Evolutionary conservation across 106 monocot species (phyloP).

Genomic region (Iris macrosiphon): DNA sequence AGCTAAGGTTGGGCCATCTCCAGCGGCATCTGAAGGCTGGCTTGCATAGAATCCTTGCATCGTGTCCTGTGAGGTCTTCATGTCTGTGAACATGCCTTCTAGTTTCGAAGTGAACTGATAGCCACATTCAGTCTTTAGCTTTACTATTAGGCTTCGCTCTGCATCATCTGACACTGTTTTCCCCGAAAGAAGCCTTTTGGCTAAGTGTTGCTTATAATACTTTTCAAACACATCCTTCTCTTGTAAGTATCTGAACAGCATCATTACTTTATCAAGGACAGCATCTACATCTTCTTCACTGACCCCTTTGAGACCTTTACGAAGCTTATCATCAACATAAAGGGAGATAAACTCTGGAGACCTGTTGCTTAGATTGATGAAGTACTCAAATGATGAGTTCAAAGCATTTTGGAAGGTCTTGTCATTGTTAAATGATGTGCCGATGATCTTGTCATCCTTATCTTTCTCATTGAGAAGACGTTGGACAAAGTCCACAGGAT

Average conservation of each 20-base stretch:
- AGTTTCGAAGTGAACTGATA: slow-evolving; percentile 72
- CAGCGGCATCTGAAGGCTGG: slow-evolving; percentile 19
- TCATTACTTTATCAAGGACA: slow-evolving; percentile 80
- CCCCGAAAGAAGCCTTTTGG: slow-evolving; percentile 62
- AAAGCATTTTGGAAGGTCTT: slow-evolving; percentile 70
- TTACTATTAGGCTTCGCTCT: slow-evolving; percentile 65
- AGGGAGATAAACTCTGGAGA: slow-evolving; percentile 70
- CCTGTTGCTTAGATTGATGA: slow-evolving; percentile 57
- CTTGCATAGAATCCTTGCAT: slow-evolving; percentile 53
- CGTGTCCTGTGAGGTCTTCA: slow-evolving; percentile 66
- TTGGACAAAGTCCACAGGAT: slow-evolving; percentile 71
- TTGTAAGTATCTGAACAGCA: slow-evolving; percentile 57
- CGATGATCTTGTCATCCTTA: slow-evolving; percentile 60
- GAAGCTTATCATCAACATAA: slow-evolving; percentile 65
- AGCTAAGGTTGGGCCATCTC: slow-evolving; percentile 38
- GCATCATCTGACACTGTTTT: slow-evolving; percentile 72
- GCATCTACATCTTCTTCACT: slow-evolving; percentile 74
- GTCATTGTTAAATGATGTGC: slow-evolving; percentile 44
- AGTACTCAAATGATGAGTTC: slow-evolving; percentile 63
- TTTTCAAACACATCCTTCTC: slow-evolving; percentile 80
- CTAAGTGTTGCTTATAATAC: slow-evolving; percentile 72
- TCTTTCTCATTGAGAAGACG: slow-evolving; percentile 58
- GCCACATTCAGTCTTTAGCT: slow-evolving; percentile 73
- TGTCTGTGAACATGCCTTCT: slow-evolving; percentile 76
- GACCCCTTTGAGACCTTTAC: slow-evolving; percentile 51